Evolutionary conservation across 768 basidiomycete species (phyloP).

Genomic region (Candolleomyces eurysporus): DNA sequence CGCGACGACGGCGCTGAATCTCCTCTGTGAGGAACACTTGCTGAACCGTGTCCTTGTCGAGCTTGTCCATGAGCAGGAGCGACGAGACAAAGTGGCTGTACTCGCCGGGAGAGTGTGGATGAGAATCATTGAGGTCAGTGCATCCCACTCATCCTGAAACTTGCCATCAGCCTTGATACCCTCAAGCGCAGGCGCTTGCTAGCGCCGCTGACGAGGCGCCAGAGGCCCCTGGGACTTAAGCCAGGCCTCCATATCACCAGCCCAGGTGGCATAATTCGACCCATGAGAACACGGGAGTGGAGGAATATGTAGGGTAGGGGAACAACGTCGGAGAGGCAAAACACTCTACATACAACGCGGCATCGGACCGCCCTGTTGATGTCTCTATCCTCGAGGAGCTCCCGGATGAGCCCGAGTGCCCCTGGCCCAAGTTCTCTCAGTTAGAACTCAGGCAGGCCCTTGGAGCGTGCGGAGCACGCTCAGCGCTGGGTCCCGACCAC

Average conservation of each 20-base stretch:
- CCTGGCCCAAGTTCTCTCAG: neutral
- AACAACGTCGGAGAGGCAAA: too few relatives aligned
- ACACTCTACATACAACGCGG: conserved; percentile 9
- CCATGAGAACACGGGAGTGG: neutral
- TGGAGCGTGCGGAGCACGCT: neutral
- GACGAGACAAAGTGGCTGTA: neutral
- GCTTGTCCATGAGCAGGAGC: conserved; percentile 1
- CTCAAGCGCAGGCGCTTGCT: too few relatives aligned
- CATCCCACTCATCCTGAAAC: too few relatives aligned
- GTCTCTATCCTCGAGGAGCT: neutral
- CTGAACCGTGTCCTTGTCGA: neutral
- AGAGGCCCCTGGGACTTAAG: neutral
- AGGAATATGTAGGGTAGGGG: too few relatives aligned
- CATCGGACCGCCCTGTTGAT: neutral
- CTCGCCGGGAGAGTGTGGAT: neutral
- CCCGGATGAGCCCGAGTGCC: neutral
- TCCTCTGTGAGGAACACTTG: neutral
- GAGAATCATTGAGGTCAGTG: conserved; percentile 6
- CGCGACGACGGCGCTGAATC: too few relatives aligned
- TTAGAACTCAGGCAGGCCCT: neutral
- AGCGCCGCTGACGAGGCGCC: conserved; percentile 1
- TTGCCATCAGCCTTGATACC: too few relatives aligned
- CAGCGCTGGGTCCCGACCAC: conserved; percentile 7
- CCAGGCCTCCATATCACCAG: conserved; percentile 8
- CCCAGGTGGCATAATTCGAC: neutral